Evolutionary conservation across 2,329 filamentous ascomycete species (phyloP), one percentile per base, ranked within the genome.

Genomic region (Pseudocercospora ulei): DNA sequence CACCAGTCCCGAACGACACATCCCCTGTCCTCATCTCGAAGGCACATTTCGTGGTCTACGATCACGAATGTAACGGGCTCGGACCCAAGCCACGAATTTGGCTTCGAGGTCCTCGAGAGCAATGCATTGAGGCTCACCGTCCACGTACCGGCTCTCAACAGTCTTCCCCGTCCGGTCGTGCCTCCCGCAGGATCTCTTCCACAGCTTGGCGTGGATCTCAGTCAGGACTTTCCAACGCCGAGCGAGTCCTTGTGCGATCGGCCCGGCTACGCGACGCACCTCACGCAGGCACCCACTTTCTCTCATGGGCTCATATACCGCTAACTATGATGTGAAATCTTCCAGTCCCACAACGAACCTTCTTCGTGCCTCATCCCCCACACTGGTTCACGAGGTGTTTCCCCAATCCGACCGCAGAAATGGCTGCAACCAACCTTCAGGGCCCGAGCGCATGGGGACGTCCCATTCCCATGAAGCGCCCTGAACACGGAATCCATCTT

Each of bases 211-310:
- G 46, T 65, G 7, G 55, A 65, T 48, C 57, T 71, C 33, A 66
- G 67, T 48, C 56, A 63, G 39, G 51, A 56, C 46, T 65, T 52
- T 46, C 66, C 52, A 30, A 62, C 44, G 40, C 53, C 64, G 19
- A 58, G 43, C 35, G 60, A 57, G 39, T 68, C 49, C 42, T 55
- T 55, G 43, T 64, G 57, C 27, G 51, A 61, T 26, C 63, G 63
- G 4, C 64, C 64, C 6, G 56, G 66, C 20, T 66, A 65, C 41
- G 60, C 59, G 3, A n/a, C n/a, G n/a, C n/a, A n/a, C n/a, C n/a
- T n/a, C n/a, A n/a, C n/a, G n/a, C n/a, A n/a, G n/a, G n/a, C n/a
- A n/a, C n/a, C n/a, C n/a, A n/a, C n/a, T n/a, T n/a, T n/a, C n/a
- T n/a, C n/a, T n/a, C n/a, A n/a, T n/a, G n/a, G n/a, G n/a, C n/a